These are phyloP conservation scores for Mycena vitilis DNA, from an alignment of 768 basidiomycete species.

Conservation along the genomic window DNA sequence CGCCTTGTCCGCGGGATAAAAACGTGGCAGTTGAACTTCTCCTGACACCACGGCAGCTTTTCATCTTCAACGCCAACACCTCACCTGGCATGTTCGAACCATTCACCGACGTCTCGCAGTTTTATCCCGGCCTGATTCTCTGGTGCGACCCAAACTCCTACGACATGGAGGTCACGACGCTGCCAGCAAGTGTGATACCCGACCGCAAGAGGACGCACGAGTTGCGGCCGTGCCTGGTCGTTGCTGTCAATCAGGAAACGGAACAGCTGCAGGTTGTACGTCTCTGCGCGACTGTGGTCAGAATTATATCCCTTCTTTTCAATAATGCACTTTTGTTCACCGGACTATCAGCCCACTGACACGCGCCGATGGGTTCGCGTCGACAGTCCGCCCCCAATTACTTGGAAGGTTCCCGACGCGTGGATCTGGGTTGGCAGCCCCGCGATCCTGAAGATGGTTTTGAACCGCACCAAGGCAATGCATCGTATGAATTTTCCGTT, in stretches of 20 bases:
- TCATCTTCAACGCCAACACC: no score
- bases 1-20: slow-evolving; percentile 8
- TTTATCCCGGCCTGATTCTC: slow-evolving; percentile 43
- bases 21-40: slow-evolving; percentile 6
- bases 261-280: slow-evolving; percentile 22
- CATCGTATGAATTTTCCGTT: slow-evolving; percentile 14
- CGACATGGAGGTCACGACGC: slow-evolving; percentile 25
- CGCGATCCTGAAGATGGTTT: slow-evolving; percentile 16
- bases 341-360: slow-evolving; percentile 26
- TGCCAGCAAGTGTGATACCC: slow-evolving; percentile 3
- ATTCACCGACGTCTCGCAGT: slow-evolving; percentile 25
- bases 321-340: neutral
- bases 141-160: slow-evolving; percentile 33
- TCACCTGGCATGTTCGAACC: slow-evolving; percentile 26
- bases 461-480: slow-evolving; percentile 22
- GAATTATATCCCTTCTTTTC: neutral
- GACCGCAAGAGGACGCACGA: slow-evolving; percentile 26
- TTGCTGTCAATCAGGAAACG: slow-evolving; percentile 15
- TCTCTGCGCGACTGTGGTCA: slow-evolving; percentile 26
- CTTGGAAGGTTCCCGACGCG: slow-evolving; percentile 22
- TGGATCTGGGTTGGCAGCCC: slow-evolving; percentile 37
- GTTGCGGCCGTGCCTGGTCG: slow-evolving; percentile 31
- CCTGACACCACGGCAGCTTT: neutral
- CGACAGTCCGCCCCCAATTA: slow-evolving; percentile 20
- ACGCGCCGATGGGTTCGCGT: slow-evolving; percentile 31